A percentile compares a stretch with the other conserved stretches of the same genome.
Evolutionary conservation across 139 green algal genomes (phyloP).

Genomic region (Yamagishiella unicocca): DNA sequence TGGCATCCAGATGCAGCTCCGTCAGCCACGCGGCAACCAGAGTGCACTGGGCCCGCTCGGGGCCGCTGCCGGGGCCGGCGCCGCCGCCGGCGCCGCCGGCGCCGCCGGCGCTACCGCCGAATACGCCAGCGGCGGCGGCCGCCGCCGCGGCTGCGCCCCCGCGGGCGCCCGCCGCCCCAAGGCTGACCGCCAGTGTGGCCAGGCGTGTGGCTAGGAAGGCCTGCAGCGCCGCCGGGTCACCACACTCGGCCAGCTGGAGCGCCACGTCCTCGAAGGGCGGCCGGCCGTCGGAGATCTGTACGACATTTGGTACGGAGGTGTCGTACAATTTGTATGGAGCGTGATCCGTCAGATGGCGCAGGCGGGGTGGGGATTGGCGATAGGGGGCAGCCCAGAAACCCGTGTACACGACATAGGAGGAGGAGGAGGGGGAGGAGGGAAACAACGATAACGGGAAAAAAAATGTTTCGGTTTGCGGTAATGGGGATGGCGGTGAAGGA

Average conservation of each 20-base stretch:
- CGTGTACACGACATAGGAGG: no score
- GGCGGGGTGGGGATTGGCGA: no score
- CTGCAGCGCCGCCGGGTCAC: conserved; percentile 15
- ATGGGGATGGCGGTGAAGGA: no score
- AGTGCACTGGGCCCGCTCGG: conserved; percentile 82
- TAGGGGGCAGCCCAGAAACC: no score
- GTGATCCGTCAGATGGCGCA: no score
- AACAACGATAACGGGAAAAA: no score
- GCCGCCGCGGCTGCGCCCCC: background rate
- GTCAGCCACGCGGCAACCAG: conserved; percentile 94
- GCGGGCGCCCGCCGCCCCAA: background rate
- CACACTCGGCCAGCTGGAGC: conserved; percentile 80
- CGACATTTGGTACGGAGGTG: no score
- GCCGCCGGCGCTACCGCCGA: background rate
- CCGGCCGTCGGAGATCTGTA: conserved; percentile 56
- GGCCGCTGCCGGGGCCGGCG: background rate
- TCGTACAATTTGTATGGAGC: no score
- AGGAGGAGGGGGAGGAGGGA: no score
- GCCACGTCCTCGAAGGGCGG: conserved; percentile 92
- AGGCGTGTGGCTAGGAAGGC: conserved; percentile 67
- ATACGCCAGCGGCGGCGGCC: background rate
- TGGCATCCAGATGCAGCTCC: conserved; percentile 92
- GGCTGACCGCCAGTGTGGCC: conserved; percentile 9
- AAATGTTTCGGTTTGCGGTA: no score
- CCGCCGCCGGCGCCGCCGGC: background rate